Conservation (phyloP, 2,329 filamentous ascomycete genomes). For the Epichloe baconii region DNA sequence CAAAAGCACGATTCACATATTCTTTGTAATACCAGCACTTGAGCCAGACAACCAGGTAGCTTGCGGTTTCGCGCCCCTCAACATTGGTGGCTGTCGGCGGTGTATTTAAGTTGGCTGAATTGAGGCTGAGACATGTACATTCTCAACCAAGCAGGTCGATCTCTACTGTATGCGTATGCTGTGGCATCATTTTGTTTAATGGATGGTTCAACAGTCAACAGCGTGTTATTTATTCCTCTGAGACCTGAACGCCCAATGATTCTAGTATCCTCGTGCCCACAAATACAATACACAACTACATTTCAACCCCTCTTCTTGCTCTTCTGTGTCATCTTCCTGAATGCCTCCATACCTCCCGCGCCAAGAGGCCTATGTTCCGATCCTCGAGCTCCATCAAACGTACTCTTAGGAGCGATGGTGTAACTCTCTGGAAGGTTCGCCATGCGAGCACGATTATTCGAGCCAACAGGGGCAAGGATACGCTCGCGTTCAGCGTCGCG, state of each 20-base stretch:
- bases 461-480: conserved; percentile 41
- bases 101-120: background rate
- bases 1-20: no score
- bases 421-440: conserved; percentile 42
- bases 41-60: background rate
- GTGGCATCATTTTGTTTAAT: background rate
- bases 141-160: background rate
- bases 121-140: no score
- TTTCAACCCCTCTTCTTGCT: conserved; percentile 36
- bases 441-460: conserved; percentile 43
- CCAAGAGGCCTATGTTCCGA: conserved; percentile 47
- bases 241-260: background rate
- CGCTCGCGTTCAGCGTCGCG: conserved; percentile 43
- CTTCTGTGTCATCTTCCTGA: conserved; percentile 53
- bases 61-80: background rate
- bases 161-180: background rate
- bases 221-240: background rate
- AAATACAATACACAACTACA: background rate
- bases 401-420: conserved; percentile 48
- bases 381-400: conserved; percentile 39
- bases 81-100: background rate
- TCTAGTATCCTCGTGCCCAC: background rate
- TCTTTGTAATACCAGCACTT: no score
- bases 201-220: background rate
- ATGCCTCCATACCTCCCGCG: conserved; percentile 49